Percentiles rank a stretch among this genome's conserved stretches.
Conservation (phyloP, 2,329 filamentous ascomycete genomes). For the Fusarium sarcochroum region DNA sequence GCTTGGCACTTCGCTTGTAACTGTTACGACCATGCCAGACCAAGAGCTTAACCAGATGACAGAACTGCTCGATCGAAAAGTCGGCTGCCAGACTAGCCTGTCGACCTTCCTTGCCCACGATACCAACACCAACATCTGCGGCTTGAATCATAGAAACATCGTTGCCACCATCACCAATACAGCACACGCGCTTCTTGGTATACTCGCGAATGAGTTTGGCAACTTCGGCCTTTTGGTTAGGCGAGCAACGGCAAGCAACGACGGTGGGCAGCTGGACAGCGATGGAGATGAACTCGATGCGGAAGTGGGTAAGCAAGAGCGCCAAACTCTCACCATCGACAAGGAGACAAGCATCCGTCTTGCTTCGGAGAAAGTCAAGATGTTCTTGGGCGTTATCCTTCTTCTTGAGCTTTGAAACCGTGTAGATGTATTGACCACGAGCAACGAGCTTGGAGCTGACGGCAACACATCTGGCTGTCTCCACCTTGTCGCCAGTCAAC, state of each 20-base stretch:
- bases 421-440: constrained; percentile 95
- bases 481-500: constrained; percentile 98
- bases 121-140: constrained; percentile 96
- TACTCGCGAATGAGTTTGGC: constrained; percentile 90
- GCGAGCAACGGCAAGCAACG: constrained; percentile 95
- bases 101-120: constrained; percentile 96
- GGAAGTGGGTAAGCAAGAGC: constrained; percentile 86
- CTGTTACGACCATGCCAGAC: constrained; percentile 99
- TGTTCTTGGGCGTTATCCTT: constrained; percentile 90
- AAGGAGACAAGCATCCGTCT: constrained; percentile 87
- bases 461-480: constrained; percentile 96
- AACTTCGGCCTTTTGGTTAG: constrained; percentile 96
- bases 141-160: constrained; percentile 99
- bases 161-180: constrained; percentile 97
- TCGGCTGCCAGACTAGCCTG: constrained; percentile 96
- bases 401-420: constrained; percentile 85
- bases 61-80: constrained; percentile 96
- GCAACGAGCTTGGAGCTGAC: constrained; percentile 95
- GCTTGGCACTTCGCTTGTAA: constrained; percentile 95
- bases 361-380: constrained; percentile 88
- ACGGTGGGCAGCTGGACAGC: constrained; percentile 92
- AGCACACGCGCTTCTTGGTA: constrained; percentile 96
- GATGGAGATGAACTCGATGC: constrained; percentile 86
- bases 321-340: constrained; percentile 94
- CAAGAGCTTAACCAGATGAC: constrained; percentile 94